Conservation (phyloP, 1,284 basidiomycete genomes). For the Limonomyces culmigenus region DNA sequence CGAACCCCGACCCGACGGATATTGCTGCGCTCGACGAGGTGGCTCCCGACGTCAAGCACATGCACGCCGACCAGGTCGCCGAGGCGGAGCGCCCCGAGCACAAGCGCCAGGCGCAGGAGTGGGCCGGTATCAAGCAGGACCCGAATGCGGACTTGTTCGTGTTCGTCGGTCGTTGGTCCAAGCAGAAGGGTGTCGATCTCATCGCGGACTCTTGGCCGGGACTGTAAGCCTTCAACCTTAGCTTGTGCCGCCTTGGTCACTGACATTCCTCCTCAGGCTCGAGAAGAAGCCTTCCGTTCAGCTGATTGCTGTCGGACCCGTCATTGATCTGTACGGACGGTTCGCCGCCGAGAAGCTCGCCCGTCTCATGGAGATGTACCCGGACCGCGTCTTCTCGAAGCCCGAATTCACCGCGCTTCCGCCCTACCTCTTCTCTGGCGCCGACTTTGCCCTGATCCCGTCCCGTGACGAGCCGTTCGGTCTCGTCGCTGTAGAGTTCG, state of each 20-base stretch:
- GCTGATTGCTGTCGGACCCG: constrained; percentile 77
- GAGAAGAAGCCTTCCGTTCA: constrained; percentile 80
- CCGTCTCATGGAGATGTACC: constrained; percentile 86
- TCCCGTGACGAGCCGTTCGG: constrained; percentile 92
- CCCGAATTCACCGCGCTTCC: constrained; percentile 90
- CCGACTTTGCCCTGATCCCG: constrained; percentile 86
- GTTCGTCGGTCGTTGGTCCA: constrained; percentile 92
- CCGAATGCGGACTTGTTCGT: constrained; percentile 81
- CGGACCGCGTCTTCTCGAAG: constrained; percentile 83
- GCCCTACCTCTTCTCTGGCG: constrained; percentile 83
- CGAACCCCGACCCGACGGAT: constrained; percentile 86
- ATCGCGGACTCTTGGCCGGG: constrained; percentile 89
- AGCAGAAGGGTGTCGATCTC: constrained; percentile 90
- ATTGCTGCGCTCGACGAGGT: constrained; percentile 80
- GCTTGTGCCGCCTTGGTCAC: constrained; percentile 1
- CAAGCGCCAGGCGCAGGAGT: constrained; percentile 85
- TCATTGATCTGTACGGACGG: constrained; percentile 86
- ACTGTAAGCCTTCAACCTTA: constrained; percentile 34
- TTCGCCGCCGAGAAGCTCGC: constrained; percentile 88
- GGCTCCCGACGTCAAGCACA: constrained; percentile 52
- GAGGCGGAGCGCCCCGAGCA: constrained; percentile 77
- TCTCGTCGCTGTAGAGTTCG: constrained; percentile 88
- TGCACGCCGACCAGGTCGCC: constrained; percentile 65
- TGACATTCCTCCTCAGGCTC: constrained; percentile 26
- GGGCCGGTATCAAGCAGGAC: constrained; percentile 84